Evolutionary conservation across 1,284 basidiomycete species (phyloP).

Genomic region (Cystobasidium slooffiae): DNA sequence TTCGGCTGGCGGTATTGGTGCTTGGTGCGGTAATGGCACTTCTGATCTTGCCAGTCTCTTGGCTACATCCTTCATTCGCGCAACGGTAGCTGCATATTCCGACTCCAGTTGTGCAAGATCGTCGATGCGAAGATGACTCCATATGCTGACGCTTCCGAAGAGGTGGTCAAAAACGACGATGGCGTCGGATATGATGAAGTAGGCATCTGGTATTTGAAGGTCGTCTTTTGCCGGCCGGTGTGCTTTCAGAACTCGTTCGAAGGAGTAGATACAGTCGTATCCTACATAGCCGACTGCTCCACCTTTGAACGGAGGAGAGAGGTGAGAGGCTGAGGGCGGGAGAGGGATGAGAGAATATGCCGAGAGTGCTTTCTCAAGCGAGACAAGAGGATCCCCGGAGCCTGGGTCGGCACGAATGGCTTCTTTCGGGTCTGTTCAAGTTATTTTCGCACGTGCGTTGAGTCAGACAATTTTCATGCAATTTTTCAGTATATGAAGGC

Average conservation of each 20-base stretch:
- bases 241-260: constrained; percentile 82
- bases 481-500: neutral
- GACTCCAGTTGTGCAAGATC: constrained; percentile 20
- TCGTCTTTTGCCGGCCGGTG: constrained; percentile 69
- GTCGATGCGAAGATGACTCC: constrained; percentile 38
- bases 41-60: constrained; percentile 61
- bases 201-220: constrained; percentile 85
- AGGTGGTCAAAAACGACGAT: constrained; percentile 97
- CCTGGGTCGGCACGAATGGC: constrained; percentile 64
- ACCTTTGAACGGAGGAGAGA: constrained; percentile 60
- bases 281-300: constrained; percentile 97
- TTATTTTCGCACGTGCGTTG: constrained; percentile 36
- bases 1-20: constrained; percentile 55
- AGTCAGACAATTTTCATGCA: neutral
- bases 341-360: constrained; percentile 64
- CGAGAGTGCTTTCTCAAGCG: constrained; percentile 83
- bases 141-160: constrained; percentile 87
- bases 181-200: constrained; percentile 96
- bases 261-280: constrained; percentile 95
- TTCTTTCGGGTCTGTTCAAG: constrained; percentile 28
- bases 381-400: constrained; percentile 82
- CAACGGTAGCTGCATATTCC: constrained; percentile 34
- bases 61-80: constrained; percentile 74
- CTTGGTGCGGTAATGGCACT: constrained; percentile 65
- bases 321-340: constrained; percentile 16